Base-by-base conservation (phyloP, 1,284 basidiomycete genomes). In the Vanrija pseudolonga region DNA sequence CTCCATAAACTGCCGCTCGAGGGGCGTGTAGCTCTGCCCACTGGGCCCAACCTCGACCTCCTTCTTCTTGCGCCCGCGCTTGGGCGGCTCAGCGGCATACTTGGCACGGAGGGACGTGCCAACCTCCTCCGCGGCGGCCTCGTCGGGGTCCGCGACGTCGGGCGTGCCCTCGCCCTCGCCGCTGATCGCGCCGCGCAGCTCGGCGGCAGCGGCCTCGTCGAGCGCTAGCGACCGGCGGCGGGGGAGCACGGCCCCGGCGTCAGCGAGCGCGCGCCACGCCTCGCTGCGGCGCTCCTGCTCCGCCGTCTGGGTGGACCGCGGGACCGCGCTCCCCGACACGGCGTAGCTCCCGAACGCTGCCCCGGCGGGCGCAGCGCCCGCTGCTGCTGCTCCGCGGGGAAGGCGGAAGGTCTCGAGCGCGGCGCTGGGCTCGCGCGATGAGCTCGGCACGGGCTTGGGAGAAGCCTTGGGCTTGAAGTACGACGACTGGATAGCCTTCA, bases 1-100 rank as follows among this genome's bases (percentile, higher is more conserved):
- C 54, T 83, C 79, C 59, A 85, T 76, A 24, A 87, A 83, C 81
- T 93, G 91, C 55, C 85, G 80, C 75, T 95, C 91, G 36, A 93
- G 69, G 0, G 88, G 87, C 2, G 91, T 93, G 71, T 89, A 95
- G 2, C 85, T 66, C 71, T 85, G 68, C 0, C 90, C 91, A 60
- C 85, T 85, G 0, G 89, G 88, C 0, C 90, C 90, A 15, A 89
- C 61, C 49, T 82, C 81, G 51, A 80, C 80, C 15, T 68, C 68
- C 55, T 78, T 77, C 64, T 76, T 77, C 43, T 57, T 64, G 4
- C 46, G 42, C 1, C 50, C 50, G 44, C 60, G 55, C 44, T 67
- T 67, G 0, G 51, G 49, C 44, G 38, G 49, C 48, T 70, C 66
- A 6, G 63, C 63, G 0, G 64, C 64, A 46, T 66, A 73, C 51